A percentile compares a stretch with the other conserved stretches of the same genome.
Evolutionary conservation across 1,284 basidiomycete species (phyloP).

Genomic region (Cutaneotrichosporon sp.): DNA sequence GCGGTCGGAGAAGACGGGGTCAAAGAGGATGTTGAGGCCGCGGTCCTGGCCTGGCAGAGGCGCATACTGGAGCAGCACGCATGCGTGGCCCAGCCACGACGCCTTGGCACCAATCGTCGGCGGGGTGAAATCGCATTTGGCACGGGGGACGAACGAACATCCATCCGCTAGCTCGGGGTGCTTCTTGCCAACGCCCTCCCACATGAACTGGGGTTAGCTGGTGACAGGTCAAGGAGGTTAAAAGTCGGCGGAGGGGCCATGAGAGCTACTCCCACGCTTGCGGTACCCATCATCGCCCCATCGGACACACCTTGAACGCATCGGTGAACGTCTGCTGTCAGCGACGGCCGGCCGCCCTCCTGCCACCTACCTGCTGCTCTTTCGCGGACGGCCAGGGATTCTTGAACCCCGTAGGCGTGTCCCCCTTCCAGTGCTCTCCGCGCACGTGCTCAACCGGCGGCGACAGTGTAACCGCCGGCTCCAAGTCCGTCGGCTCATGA

Average conservation of each 20-base stretch:
- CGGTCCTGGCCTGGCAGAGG: slow-evolving; percentile 47
- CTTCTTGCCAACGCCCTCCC: slow-evolving; percentile 6
- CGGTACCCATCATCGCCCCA: too few species aligned
- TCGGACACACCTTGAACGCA: slow-evolving; percentile 3
- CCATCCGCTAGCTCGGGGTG: slow-evolving; percentile 29
- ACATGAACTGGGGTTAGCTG: slow-evolving; percentile 8
- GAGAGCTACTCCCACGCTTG: too few species aligned
- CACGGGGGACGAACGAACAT: slow-evolving; percentile 7
- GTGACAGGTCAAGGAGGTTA: background rate
- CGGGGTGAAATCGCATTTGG: slow-evolving; percentile 7
- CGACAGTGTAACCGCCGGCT: background rate
- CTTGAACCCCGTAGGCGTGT: slow-evolving; percentile 38
- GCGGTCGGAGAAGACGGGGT: slow-evolving; percentile 63
- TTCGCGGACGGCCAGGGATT: slow-evolving; percentile 50
- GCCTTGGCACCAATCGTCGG: slow-evolving; percentile 52
- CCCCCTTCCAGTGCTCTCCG: slow-evolving; percentile 38
- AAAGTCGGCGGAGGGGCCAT: too few species aligned
- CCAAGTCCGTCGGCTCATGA: background rate
- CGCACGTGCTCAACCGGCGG: slow-evolving; percentile 5
- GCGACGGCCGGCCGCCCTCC: background rate
- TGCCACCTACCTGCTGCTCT: slow-evolving; percentile 12
- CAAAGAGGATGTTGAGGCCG: slow-evolving; percentile 61
- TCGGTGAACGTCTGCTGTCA: slow-evolving; percentile 15
- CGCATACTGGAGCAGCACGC: slow-evolving; percentile 61
- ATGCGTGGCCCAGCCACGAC: slow-evolving; percentile 69